Evolutionary conservation across 2,329 filamentous ascomycete genomes (phyloP), one percentile per base, ranked within the genome.

Genomic region (Tolypocladium album): DNA sequence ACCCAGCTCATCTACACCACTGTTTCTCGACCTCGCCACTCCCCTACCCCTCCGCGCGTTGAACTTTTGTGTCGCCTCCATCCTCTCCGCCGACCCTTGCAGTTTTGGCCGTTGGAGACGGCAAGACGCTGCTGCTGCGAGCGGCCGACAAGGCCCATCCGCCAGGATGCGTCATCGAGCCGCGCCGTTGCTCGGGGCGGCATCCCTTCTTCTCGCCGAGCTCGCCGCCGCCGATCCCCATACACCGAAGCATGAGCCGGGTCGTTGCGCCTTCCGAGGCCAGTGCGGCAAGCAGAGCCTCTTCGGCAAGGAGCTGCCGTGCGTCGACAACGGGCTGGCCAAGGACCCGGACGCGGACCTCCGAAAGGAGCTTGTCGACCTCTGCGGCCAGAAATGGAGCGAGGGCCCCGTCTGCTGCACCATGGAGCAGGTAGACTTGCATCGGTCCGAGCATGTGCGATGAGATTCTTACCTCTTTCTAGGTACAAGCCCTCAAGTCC

Each of bases 221-320:
- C 58, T 68, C 45, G 67, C 59, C 36, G 60, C 59, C 22, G 69
- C 69, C 56, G 67, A 74, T 45, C 64, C 66, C 24, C 69, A 66
- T 60, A 85, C 82, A 0, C 78, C 80, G 1, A 89, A 86, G 64
- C 93, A 97, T 67, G 92, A 97, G 74, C 79, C 87, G 57, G 93
- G 93, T 47, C 84, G 93, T 64, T 97, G 93, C 74, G 91, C 93
- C 1, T 90, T 97, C 63, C 85, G 93, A 57, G 92, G 92, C 9
- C 88, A 95, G 64, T 99, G 94, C 71, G 94, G 94, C 56, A 92
- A 92, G 74, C 88, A 93, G 75, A 88, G 88, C 64, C 88, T 94
- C 72, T 97, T 97, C 69, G 90, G 92, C 60, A 88, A 90, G 61
- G 85, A 96, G 66, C 80, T 97, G 62, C 94, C 94, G 4, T 99